Conservation (phyloP, 257 asterid species). For the Voacanga thouarsii region DNA sequence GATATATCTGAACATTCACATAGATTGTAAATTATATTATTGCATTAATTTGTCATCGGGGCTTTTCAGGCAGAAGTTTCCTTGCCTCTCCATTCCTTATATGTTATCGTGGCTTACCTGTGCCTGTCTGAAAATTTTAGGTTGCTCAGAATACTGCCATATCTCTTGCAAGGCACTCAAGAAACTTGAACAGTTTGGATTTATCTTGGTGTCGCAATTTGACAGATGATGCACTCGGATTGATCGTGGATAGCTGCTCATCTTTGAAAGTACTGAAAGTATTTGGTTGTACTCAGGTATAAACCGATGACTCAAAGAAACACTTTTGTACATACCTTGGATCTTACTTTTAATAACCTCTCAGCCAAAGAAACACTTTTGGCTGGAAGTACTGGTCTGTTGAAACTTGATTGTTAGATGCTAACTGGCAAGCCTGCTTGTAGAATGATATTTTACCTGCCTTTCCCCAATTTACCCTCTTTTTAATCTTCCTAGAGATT, state of each 20-base stretch:
- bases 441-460: background rate
- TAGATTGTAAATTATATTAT: background rate
- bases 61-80: background rate
- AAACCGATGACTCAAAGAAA: slow-evolving; percentile 9
- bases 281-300: slow-evolving; percentile 93
- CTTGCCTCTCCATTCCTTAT: background rate
- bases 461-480: too few relatives aligned
- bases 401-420: background rate
- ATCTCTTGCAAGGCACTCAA: slow-evolving; percentile 65
- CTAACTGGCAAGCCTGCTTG: background rate
- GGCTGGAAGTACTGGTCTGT: background rate
- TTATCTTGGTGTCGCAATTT: slow-evolving; percentile 87
- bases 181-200: slow-evolving; percentile 56
- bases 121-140: slow-evolving; percentile 36
- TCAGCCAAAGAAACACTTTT: background rate
- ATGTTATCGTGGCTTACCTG: slow-evolving; percentile 16
- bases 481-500: too few relatives aligned
- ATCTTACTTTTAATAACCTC: background rate
- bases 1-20: background rate
- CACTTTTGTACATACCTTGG: slow-evolving; percentile 1
- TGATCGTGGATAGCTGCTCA: slow-evolving; percentile 75
- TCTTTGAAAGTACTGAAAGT: slow-evolving; percentile 65
- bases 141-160: slow-evolving; percentile 72
- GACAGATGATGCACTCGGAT: slow-evolving; percentile 79
- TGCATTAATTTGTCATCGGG: background rate